Percentiles rank a stretch among this genome's conserved stretches.
Conservation (phyloP, 305 asterid species). For the Ilex paraguariensis region DNA sequence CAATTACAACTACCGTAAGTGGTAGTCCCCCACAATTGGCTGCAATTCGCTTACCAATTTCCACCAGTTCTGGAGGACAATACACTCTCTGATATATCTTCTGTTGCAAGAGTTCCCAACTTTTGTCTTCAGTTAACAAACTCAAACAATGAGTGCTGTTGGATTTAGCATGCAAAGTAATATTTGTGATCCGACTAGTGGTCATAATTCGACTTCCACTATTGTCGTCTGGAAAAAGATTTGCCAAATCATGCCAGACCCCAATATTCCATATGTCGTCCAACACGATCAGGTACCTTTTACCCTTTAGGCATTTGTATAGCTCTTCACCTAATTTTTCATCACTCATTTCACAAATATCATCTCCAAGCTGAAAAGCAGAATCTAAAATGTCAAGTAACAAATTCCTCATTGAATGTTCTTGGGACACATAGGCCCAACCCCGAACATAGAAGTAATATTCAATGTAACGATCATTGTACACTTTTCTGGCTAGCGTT, state of each 20-base stretch:
- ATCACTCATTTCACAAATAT: too few relatives aligned
- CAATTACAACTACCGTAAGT: neutral
- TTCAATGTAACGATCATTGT: neutral
- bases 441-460: neutral
- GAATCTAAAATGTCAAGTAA: conserved; percentile 14
- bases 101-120: neutral
- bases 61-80: neutral
- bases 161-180: neutral
- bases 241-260: neutral
- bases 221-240: neutral
- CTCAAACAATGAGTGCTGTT: neutral
- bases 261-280: neutral
- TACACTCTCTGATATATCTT: neutral
- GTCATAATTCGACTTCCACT: neutral
- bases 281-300: neutral
- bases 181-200: neutral
- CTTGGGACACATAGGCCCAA: conserved; percentile 6
- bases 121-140: neutral
- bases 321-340: neutral
- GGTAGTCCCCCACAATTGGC: neutral
- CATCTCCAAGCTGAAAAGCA: neutral
- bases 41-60: neutral
- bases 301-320: neutral
- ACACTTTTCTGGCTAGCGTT: neutral
- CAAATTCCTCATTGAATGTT: conserved; percentile 9